phyloP scores from a whole-genome alignment of 495 filamentous ascomycete genomes.

The Chaetomium cochliodes region DNA sequence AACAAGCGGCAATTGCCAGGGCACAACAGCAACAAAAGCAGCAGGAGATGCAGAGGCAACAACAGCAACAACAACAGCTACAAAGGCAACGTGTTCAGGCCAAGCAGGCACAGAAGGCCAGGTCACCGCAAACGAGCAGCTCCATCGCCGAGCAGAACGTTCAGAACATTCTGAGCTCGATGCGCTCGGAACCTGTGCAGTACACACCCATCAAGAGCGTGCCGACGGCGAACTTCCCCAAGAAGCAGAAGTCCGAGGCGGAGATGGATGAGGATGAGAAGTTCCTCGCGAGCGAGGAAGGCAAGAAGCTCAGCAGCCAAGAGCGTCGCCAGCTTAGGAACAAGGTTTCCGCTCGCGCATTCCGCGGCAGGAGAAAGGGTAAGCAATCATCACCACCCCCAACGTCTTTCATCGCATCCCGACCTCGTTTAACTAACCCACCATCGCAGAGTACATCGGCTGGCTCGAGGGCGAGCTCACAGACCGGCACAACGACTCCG shows the following conservation, averaged over 20 bases:
- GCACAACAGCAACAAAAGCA: conserved; percentile 68
- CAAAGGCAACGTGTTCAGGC: conserved; percentile 61
- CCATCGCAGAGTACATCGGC: conserved; percentile 76
- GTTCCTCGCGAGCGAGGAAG: conserved; percentile 88
- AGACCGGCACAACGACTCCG: conserved; percentile 63
- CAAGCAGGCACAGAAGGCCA: conserved; percentile 41
- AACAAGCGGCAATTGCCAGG: conserved; percentile 39
- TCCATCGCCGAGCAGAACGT: conserved; percentile 81
- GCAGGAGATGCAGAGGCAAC: conserved; percentile 39
- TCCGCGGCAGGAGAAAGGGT: conserved; percentile 96
- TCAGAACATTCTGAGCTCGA: conserved; percentile 76
- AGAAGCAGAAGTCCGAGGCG: conserved; percentile 78
- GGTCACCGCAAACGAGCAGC: conserved; percentile 54
- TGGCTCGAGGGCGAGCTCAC: conserved; percentile 88
- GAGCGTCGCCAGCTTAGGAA: conserved; percentile 92
- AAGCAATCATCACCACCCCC: conserved; percentile 44
- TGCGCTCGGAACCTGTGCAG: conserved; percentile 63
- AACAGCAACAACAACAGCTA: conserved; percentile 61
- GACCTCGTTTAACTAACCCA: conserved; percentile 47
- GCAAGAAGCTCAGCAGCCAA: conserved; percentile 94
- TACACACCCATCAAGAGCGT: conserved; percentile 42
- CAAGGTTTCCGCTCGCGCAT: conserved; percentile 96
- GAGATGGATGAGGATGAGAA: conserved; percentile 99
- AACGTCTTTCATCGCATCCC: background rate
- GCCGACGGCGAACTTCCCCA: conserved; percentile 44